A percentile compares a stretch with the other conserved stretches of the same genome.
phyloP scores from a whole-genome alignment of 495 filamentous ascomycete genomes.

The Penicillium verhagenii region DNA sequence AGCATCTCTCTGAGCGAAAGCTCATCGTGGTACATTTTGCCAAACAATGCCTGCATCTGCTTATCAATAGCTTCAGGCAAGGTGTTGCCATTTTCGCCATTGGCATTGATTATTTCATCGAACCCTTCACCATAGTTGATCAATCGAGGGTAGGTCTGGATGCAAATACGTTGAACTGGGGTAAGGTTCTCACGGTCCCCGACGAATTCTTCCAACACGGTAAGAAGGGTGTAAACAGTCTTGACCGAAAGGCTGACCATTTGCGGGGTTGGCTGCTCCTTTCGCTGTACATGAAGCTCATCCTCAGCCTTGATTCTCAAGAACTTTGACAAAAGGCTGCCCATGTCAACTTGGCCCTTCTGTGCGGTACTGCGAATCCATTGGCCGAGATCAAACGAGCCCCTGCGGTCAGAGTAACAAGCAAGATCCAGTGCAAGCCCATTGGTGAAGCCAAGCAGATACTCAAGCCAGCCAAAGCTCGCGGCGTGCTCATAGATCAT shows the following conservation, averaged over 20 bases:
- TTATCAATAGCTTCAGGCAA: conserved; percentile 75
- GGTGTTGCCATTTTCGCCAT: conserved; percentile 74
- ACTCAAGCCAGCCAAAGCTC: conserved; percentile 77
- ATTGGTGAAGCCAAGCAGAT: conserved; percentile 69
- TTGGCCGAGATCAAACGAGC: conserved; percentile 72
- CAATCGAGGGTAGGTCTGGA: conserved; percentile 89
- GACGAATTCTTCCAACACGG: conserved; percentile 69
- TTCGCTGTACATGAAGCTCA: conserved; percentile 68
- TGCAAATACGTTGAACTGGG: conserved; percentile 76
- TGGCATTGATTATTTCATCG: conserved; percentile 84
- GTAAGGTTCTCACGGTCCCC: conserved; percentile 57
- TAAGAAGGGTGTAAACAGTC: conserved; percentile 78
- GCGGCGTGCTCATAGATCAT: conserved; percentile 79
- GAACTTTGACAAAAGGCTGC: conserved; percentile 66
- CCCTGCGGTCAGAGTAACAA: conserved; percentile 80
- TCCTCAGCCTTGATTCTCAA: conserved; percentile 78
- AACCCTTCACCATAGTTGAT: conserved; percentile 94
- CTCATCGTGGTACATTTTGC: conserved; percentile 91
- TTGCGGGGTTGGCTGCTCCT: conserved; percentile 56
- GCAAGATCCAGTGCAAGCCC: conserved; percentile 87
- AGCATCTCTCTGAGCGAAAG: conserved; percentile 78
- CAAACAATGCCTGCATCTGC: conserved; percentile 95
- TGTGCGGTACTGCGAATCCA: conserved; percentile 72
- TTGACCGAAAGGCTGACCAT: conserved; percentile 77
- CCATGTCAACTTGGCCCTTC: conserved; percentile 58